Percentiles rank a stretch among this genome's conserved stretches.
These are phyloP conservation scores for Sherardia arvensis DNA, from an alignment of 257 asterid genomes.

Conservation along the genomic window DNA sequence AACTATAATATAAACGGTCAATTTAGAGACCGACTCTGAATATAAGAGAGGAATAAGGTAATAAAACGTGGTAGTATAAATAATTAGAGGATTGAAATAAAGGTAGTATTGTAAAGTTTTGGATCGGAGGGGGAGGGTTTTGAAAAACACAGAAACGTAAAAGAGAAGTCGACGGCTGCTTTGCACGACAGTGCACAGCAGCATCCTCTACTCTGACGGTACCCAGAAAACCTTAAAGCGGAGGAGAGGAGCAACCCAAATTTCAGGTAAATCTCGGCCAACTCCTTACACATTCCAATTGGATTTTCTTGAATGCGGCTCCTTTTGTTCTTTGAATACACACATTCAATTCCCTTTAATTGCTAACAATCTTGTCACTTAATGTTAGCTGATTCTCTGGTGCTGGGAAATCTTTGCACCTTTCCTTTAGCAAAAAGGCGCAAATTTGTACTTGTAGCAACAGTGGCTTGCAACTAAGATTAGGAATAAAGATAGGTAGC, in stretches of 20 bases:
- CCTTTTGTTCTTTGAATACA: not conserved
- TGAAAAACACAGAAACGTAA: not conserved
- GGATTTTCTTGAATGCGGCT: not conserved
- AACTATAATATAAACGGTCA: too few relatives aligned
- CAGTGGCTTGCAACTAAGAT: not conserved
- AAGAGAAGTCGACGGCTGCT: constrained; percentile 5
- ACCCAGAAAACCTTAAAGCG: not conserved
- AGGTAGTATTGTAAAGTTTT: not conserved
- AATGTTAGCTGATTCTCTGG: not conserved
- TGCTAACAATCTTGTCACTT: not conserved
- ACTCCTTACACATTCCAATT: not conserved
- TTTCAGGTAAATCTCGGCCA: constrained; percentile 2
- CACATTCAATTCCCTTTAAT: not conserved
- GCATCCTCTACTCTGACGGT: not conserved
- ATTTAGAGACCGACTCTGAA: too few relatives aligned
- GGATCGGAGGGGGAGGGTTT: not conserved
- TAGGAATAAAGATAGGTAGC: not conserved
- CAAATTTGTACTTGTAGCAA: not conserved
- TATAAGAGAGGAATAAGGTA: too few relatives aligned
- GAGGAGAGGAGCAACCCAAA: not conserved
- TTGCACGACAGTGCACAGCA: constrained; percentile 9
- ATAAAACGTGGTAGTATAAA: too few relatives aligned
- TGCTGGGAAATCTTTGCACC: not conserved
- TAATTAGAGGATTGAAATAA: too few relatives aligned
- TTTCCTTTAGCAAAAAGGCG: not conserved